phyloP scores from a whole-genome alignment of 306 rosid genomes.

The Fragaria vesca region DNA sequence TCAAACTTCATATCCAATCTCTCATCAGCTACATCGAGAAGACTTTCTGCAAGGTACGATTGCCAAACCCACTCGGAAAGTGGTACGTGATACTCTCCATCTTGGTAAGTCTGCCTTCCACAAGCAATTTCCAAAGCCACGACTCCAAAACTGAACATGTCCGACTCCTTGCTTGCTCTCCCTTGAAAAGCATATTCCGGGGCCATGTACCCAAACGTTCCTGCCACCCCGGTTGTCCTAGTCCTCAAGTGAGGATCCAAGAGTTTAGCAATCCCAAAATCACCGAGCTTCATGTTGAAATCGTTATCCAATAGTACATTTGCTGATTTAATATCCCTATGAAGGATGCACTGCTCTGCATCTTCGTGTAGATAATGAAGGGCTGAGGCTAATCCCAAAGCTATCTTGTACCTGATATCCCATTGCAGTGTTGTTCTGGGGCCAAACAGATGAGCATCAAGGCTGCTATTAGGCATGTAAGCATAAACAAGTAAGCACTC shows the following conservation, averaged over 20 bases:
- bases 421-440: background rate
- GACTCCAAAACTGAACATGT: no score
- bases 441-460: conserved; percentile 7
- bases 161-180: no score
- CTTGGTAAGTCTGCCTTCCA: no score
- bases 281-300: conserved; percentile 14
- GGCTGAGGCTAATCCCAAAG: conserved; percentile 3
- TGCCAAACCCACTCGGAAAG: no score
- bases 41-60: no score
- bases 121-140: no score
- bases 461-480: conserved; percentile 13
- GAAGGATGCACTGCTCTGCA: conserved; percentile 52
- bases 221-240: background rate
- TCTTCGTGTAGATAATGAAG: conserved; percentile 54
- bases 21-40: no score
- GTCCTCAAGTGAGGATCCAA: conserved; percentile 20
- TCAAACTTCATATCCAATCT: conserved; percentile 21
- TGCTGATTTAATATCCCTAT: conserved; percentile 57
- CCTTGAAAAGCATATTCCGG: no score
- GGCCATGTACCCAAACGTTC: no score
- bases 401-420: conserved; percentile 9
- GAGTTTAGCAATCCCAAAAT: conserved; percentile 29
- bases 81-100: no score
- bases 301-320: conserved; percentile 50
- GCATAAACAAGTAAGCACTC: conserved; percentile 47